Evolutionary conservation across 805 yeast species (phyloP), one percentile per base, ranked within the genome.

Genomic region (Wickerhamiella spandovensis): DNA sequence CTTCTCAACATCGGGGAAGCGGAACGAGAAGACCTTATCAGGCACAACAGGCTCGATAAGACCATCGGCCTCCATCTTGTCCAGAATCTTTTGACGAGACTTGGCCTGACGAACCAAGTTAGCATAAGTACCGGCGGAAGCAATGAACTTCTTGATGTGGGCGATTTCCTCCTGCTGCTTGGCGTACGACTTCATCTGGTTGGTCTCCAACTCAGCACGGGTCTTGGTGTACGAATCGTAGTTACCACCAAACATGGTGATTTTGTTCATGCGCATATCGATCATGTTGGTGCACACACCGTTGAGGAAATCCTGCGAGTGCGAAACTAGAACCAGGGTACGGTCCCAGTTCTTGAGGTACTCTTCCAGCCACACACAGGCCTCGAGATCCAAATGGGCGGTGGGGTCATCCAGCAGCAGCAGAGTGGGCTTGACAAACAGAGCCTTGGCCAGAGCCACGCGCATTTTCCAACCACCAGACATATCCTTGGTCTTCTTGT

Each of bases 381-480:
- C 98, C 72, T 89, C 97, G 67, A 92, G 77, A 75, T 92, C 98
- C 78, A 92, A 85, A 72, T 92, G 98, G 49, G 98, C 98, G 58
- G 98, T 92, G 63, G 98, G 98, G 71, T 92, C 98, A 74, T 92
- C 98, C 68, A 92, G 79, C 61, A 92, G 73, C 64, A 92, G 75
- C 61, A 92, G 72, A 48, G 97, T 89, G 65, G 98, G 98, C 75
- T 92, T 90, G 59, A 92, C 97, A 75, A 92, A 92, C 61, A 92
- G 76, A 28, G 98, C 98, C 72, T 92, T 92, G 54, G 96, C 95
- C 55, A 92, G 76, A 44, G 98, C 97, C 55, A 92, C 98, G 74
- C 98, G 87, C 98, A 92, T 92, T 76, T 88, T 88, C 98, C 98
- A 92, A 68, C 98, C 98, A 79, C 98, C 98, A 65, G 97, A 87